Conservation (phyloP, 192 early-diverging fungal species). For the Borealophlyctis nickersoniae region DNA sequence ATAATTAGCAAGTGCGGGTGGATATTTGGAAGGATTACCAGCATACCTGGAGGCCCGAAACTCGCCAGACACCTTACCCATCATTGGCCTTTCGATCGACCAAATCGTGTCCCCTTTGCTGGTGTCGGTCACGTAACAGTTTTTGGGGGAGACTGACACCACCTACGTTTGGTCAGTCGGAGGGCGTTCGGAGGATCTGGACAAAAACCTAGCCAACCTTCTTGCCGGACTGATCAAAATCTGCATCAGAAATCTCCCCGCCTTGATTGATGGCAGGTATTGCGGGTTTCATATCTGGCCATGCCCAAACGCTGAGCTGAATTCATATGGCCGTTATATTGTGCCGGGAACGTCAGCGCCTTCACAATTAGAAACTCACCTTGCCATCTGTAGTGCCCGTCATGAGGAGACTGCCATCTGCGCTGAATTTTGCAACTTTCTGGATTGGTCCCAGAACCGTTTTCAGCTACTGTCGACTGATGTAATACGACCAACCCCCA, state of each 20-base stretch:
- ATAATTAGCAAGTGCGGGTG: neutral
- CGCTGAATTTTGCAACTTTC: slow-evolving; percentile 58
- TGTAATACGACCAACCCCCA: neutral
- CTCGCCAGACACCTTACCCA: slow-evolving; percentile 25
- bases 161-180: slow-evolving; percentile 32
- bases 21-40: neutral
- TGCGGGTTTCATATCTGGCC: slow-evolving; percentile 53
- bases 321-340: neutral
- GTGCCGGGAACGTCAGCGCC: slow-evolving; percentile 6
- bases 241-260: slow-evolving; percentile 65
- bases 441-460: neutral
- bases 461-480: neutral
- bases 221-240: slow-evolving; percentile 51
- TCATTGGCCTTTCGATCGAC: slow-evolving; percentile 33
- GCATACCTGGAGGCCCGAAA: slow-evolving; percentile 35
- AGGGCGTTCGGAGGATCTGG: neutral
- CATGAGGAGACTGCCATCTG: slow-evolving; percentile 61
- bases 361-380: slow-evolving; percentile 30
- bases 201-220: slow-evolving; percentile 27
- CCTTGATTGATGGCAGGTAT: slow-evolving; percentile 51
- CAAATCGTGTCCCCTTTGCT: slow-evolving; percentile 40
- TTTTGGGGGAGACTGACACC: slow-evolving; percentile 46
- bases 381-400: slow-evolving; percentile 71
- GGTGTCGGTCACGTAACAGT: slow-evolving; percentile 32
- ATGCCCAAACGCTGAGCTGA: slow-evolving; percentile 52